phyloP scores from a whole-genome alignment of 1,284 basidiomycete species.

The Inonotus obliquus region DNA sequence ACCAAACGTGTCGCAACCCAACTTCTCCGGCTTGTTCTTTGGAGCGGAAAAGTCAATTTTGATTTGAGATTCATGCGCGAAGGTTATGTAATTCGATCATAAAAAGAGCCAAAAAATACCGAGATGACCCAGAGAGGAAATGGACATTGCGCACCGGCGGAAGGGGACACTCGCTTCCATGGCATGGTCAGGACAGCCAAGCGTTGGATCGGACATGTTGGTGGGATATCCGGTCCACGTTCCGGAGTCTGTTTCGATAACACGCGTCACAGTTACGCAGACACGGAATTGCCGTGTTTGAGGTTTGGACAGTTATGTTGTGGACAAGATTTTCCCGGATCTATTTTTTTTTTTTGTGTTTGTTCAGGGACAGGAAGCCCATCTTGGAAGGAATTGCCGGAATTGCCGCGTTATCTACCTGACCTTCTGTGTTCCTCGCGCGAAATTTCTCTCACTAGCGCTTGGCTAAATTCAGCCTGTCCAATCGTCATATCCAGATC shows the following conservation, averaged over 20 bases:
- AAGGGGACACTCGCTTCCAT: not conserved
- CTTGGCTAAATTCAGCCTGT: conserved; percentile 5
- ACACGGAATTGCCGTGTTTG: not conserved
- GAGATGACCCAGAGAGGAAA: not conserved
- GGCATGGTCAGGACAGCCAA: not conserved
- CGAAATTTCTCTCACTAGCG: conserved; percentile 1
- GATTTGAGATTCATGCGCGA: no score
- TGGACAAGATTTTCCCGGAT: conserved; percentile 1
- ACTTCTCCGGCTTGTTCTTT: no score
- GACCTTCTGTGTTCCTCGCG: conserved; percentile 8
- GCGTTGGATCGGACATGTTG: no score
- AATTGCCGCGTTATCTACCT: conserved; percentile 9
- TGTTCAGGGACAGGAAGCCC: not conserved
- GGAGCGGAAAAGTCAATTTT: no score
- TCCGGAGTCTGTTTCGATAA: not conserved
- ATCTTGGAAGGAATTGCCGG: not conserved
- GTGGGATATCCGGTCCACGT: not conserved
- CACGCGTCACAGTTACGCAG: not conserved
- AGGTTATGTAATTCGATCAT: no score
- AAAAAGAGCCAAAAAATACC: not conserved
- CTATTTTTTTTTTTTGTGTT: not conserved
- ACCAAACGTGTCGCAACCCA: no score
- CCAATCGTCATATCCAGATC: conserved; percentile 8
- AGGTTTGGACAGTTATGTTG: no score
- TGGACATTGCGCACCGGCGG: not conserved